Conservation (phyloP, 352 stramenopile species). For the Phytophthora sp. region DNA sequence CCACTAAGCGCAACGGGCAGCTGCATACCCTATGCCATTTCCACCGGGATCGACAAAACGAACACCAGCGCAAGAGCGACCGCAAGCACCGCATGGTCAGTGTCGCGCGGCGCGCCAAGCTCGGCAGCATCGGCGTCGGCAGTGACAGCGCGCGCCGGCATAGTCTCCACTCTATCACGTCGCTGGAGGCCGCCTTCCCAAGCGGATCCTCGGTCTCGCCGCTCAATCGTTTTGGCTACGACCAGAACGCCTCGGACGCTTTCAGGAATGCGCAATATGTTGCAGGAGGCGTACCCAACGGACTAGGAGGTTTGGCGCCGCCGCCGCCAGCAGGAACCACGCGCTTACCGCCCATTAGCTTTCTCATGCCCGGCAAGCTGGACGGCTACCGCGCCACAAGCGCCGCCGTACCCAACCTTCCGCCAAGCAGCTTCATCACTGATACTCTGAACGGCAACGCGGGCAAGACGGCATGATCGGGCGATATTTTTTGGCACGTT, state of each 20-base stretch:
- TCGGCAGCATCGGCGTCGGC: conserved; percentile 66
- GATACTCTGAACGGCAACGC: conserved; percentile 48
- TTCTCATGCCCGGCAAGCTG: conserved; percentile 72
- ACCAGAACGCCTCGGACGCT: conserved; percentile 44
- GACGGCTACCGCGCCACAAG: conserved; percentile 63
- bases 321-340: conserved; percentile 31
- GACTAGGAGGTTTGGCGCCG: conserved; percentile 18
- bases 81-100: conserved; percentile 87
- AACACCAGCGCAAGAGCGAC: conserved; percentile 89
- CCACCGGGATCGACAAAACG: conserved; percentile 83
- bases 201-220: conserved; percentile 35
- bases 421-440: conserved; percentile 61
- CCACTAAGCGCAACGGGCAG: conserved; percentile 86
- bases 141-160: conserved; percentile 38
- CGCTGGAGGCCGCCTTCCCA: conserved; percentile 46
- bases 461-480: conserved; percentile 60
- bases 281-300: conserved; percentile 16
- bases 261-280: conserved; percentile 42
- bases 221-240: conserved; percentile 38
- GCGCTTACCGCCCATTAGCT: conserved; percentile 77
- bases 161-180: conserved; percentile 53
- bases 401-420: conserved; percentile 43
- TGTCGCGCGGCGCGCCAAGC: conserved; percentile 73
- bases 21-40: conserved; percentile 88
- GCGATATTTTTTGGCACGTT: conserved; percentile 28